A percentile compares a stretch with the other conserved stretches of the same genome.
Evolutionary conservation across 164 flowering plant genomes (phyloP).

Genomic region (Vitis rotundifolia): DNA sequence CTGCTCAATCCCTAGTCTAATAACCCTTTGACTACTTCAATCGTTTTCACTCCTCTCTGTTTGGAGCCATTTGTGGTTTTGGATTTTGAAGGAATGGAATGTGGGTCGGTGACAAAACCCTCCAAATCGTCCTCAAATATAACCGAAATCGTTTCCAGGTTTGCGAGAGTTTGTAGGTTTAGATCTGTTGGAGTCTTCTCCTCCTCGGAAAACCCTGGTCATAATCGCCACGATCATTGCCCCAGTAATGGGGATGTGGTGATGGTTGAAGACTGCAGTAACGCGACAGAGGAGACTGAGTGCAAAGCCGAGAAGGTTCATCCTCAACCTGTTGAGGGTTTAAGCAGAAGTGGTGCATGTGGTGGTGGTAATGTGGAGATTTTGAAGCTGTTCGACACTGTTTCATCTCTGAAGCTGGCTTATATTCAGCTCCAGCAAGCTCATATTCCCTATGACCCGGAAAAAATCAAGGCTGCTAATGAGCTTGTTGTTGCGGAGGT

Average conservation of each 20-base stretch:
- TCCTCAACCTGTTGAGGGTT: slow-evolving; percentile 31
- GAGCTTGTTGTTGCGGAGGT: slow-evolving; percentile 34
- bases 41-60: too few relatives aligned
- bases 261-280: slow-evolving; percentile 22
- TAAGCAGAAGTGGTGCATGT: slow-evolving; percentile 4
- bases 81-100: slow-evolving; percentile 28
- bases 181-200: slow-evolving; percentile 59
- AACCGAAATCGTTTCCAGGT: slow-evolving; percentile 43
- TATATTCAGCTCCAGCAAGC: slow-evolving; percentile 65
- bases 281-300: slow-evolving; percentile 29
- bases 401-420: slow-evolving; percentile 46
- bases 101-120: slow-evolving; percentile 23
- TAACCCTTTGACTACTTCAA: too few relatives aligned
- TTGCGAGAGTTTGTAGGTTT: slow-evolving; percentile 51
- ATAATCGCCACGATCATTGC: slow-evolving; percentile 2
- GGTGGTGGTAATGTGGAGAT: slow-evolving; percentile 22
- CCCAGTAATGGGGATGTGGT: neutral
- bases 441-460: slow-evolving; percentile 49
- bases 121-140: slow-evolving; percentile 45
- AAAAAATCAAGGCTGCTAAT: slow-evolving; percentile 49
- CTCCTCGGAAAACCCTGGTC: slow-evolving; percentile 26
- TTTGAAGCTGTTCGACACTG: slow-evolving; percentile 39
- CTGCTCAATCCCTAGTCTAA: too few relatives aligned
- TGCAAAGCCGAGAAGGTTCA: slow-evolving; percentile 31
- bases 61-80: neutral